These are phyloP conservation scores for Mycena vitilis DNA, from an alignment of 768 basidiomycete species.

Conservation along the genomic window DNA sequence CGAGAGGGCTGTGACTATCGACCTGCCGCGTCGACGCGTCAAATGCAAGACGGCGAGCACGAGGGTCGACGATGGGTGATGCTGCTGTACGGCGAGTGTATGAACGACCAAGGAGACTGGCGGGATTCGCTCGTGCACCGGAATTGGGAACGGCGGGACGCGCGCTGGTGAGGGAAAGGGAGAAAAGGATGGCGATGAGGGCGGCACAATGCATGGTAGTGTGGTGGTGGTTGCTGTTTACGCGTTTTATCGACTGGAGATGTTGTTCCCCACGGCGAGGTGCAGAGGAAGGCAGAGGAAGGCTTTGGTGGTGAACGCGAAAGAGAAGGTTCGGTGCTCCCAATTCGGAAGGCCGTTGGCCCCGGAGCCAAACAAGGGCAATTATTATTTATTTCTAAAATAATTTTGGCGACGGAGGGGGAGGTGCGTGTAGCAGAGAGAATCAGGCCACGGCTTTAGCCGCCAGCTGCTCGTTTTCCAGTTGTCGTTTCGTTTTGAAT, in stretches of 20 bases:
- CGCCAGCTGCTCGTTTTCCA: not conserved
- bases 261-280: conserved; percentile 6
- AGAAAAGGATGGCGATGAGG: conserved; percentile 49
- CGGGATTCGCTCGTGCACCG: conserved; percentile 41
- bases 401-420: not conserved
- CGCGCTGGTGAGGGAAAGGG: conserved; percentile 52
- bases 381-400: conserved; percentile 8
- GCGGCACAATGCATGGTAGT: conserved; percentile 46
- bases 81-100: conserved; percentile 34
- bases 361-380: conserved; percentile 10
- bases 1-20: conserved; percentile 19
- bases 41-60: conserved; percentile 10
- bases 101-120: conserved; percentile 40
- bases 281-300: conserved; percentile 1
- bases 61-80: not conserved
- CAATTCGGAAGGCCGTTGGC: conserved; percentile 6
- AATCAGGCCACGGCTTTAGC: not conserved
- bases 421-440: too few species aligned
- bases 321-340: not conserved
- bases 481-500: conserved; percentile 5
- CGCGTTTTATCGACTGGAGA: not conserved
- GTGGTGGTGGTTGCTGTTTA: conserved; percentile 47
- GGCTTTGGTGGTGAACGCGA: conserved; percentile 13
- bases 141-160: conserved; percentile 46
- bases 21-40: conserved; percentile 4